Percentiles rank a stretch among this genome's conserved stretches.
phyloP scores from a whole-genome alignment of 495 filamentous ascomycete species.

The Evernia prunastri region DNA sequence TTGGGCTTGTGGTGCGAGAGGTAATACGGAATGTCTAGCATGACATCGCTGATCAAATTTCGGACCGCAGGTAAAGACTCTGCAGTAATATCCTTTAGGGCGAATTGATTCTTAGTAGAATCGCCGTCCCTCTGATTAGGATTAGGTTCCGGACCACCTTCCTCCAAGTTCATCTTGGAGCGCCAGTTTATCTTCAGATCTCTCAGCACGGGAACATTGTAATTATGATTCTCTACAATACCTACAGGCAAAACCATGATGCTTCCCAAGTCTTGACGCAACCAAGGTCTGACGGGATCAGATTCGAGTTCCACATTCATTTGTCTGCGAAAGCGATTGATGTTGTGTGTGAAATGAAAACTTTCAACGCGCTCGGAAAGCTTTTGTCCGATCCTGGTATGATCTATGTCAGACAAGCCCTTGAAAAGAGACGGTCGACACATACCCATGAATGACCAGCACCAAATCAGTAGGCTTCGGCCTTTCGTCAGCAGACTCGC shows the following conservation, averaged over 20 bases:
- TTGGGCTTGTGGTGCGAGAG: slow-evolving; percentile 90
- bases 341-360: slow-evolving; percentile 92
- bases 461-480: slow-evolving; percentile 79
- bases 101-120: slow-evolving; percentile 56
- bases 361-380: slow-evolving; percentile 93
- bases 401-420: neutral
- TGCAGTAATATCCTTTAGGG: slow-evolving; percentile 83
- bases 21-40: slow-evolving; percentile 97
- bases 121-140: slow-evolving; percentile 40
- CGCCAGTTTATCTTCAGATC: slow-evolving; percentile 65
- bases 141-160: slow-evolving; percentile 47
- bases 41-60: slow-evolving; percentile 88
- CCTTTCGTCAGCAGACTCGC: slow-evolving; percentile 54
- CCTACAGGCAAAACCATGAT: slow-evolving; percentile 65
- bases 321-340: slow-evolving; percentile 81
- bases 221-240: slow-evolving; percentile 4
- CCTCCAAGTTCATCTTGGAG: slow-evolving; percentile 75
- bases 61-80: slow-evolving; percentile 83
- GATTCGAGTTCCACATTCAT: slow-evolving; percentile 79
- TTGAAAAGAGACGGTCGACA: neutral
- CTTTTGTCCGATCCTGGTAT: slow-evolving; percentile 72
- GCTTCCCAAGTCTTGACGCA: slow-evolving; percentile 62
- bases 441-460: slow-evolving; percentile 69
- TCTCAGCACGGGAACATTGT: slow-evolving; percentile 22
- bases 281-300: slow-evolving; percentile 61